These are phyloP conservation scores for Shiraia sp. DNA, from an alignment of 2,329 filamentous ascomycete species.

Conservation along the genomic window DNA sequence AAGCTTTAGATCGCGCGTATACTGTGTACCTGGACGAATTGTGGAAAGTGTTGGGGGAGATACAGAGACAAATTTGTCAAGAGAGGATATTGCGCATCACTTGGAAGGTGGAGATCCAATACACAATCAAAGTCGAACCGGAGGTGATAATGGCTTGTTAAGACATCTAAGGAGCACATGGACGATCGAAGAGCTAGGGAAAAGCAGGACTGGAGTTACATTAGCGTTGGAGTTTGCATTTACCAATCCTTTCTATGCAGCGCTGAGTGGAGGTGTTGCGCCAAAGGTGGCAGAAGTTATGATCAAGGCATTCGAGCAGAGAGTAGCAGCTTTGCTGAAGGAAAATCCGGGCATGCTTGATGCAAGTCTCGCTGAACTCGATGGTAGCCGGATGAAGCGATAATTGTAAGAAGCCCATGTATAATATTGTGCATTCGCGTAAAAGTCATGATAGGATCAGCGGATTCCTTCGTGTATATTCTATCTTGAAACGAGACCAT, in stretches of 20 bases:
- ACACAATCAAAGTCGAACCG: slow-evolving; percentile 1
- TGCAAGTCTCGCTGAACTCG: slow-evolving; percentile 30
- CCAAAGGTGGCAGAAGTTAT: slow-evolving; percentile 84
- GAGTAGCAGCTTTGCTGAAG: slow-evolving; percentile 63
- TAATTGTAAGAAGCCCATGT: neutral
- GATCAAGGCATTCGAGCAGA: slow-evolving; percentile 90
- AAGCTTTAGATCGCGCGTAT: slow-evolving; percentile 77
- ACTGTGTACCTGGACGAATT: slow-evolving; percentile 71
- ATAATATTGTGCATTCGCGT: neutral
- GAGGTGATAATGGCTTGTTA: slow-evolving; percentile 55
- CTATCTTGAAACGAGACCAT: too few relatives aligned
- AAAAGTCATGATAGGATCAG: too few relatives aligned
- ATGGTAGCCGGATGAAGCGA: slow-evolving; percentile 29
- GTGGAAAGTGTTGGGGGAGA: slow-evolving; percentile 78
- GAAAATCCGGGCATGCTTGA: slow-evolving; percentile 22
- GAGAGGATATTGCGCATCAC: slow-evolving; percentile 49
- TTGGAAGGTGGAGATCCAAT: slow-evolving; percentile 23
- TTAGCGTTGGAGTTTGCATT: slow-evolving; percentile 83
- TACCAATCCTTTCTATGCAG: slow-evolving; percentile 82
- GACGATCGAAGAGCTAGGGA: slow-evolving; percentile 57
- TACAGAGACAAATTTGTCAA: slow-evolving; percentile 51
- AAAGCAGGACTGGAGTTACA: slow-evolving; percentile 70
- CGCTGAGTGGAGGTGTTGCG: slow-evolving; percentile 78
- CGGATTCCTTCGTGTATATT: too few relatives aligned
- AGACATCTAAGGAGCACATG: slow-evolving; percentile 71